phyloP scores from a whole-genome alignment of 176 grass and related monocot genomes.

The Oropetium thomaeum region DNA sequence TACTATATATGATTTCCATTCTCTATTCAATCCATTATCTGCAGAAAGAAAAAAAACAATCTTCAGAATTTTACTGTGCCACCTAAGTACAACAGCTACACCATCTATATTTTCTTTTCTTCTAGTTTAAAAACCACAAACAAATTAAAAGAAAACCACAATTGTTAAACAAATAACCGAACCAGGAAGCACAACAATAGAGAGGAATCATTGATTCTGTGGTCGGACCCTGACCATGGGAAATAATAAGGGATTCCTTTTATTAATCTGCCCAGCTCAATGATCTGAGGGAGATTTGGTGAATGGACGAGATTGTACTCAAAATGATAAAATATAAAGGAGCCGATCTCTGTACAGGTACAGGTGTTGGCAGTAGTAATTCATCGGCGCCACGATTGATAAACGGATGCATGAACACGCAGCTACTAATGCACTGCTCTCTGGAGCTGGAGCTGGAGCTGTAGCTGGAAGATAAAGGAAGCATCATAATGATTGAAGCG shows the following conservation, averaged over 20 bases:
- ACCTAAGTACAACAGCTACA: no score
- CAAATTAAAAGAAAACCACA: not conserved
- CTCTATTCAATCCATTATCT: not conserved
- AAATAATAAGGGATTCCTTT: not conserved
- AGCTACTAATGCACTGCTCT: not conserved
- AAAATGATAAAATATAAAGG: not conserved
- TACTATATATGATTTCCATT: no score
- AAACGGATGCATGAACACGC: slow-evolving; percentile 23
- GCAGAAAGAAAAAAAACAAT: no score
- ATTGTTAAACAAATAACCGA: not conserved
- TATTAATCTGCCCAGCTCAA: slow-evolving; percentile 15
- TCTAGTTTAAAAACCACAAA: not conserved
- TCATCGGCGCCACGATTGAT: slow-evolving; percentile 7
- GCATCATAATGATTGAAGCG: not conserved
- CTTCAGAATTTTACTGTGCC: no score
- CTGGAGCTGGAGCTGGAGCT: not conserved
- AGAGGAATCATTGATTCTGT: slow-evolving; percentile 1
- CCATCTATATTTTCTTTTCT: no score
- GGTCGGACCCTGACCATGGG: not conserved
- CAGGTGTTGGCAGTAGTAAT: not conserved
- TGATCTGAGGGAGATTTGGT: slow-evolving; percentile 19
- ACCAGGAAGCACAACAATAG: not conserved
- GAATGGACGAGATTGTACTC: not conserved
- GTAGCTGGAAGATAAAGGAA: no score
- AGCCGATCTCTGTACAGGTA: not conserved